These are phyloP conservation scores for Fusarium palustre DNA, from an alignment of 2,329 filamentous ascomycete species.

Conservation along the genomic window DNA sequence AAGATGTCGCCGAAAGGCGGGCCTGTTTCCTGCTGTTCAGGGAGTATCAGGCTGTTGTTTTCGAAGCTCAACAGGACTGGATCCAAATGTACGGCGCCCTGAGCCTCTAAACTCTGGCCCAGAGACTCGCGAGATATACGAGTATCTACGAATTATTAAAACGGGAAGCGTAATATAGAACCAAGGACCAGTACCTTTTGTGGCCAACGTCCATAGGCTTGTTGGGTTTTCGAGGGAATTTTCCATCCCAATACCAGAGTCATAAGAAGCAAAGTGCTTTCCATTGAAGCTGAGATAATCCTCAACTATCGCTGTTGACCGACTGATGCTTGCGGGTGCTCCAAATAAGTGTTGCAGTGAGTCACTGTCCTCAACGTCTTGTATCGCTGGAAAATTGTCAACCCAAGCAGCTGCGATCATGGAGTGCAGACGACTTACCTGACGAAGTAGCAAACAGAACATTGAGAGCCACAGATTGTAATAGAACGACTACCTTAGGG, in stretches of 20 bases:
- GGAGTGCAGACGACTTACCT: slow-evolving; percentile 17
- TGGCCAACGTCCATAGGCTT: slow-evolving; percentile 31
- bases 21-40: neutral
- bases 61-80: neutral
- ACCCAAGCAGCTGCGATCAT: neutral
- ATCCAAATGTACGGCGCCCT: neutral
- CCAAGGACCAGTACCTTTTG: slow-evolving; percentile 26
- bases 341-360: slow-evolving; percentile 7
- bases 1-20: neutral
- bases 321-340: slow-evolving; percentile 18
- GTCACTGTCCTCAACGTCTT: slow-evolving; percentile 31
- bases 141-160: neutral
- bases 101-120: neutral
- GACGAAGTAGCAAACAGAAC: slow-evolving; percentile 29
- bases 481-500: slow-evolving; percentile 29
- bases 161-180: neutral
- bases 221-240: slow-evolving; percentile 6
- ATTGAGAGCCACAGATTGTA: slow-evolving; percentile 43
- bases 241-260: slow-evolving; percentile 40
- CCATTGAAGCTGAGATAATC: slow-evolving; percentile 36
- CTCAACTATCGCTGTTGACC: slow-evolving; percentile 35
- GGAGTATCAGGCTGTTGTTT: neutral
- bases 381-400: slow-evolving; percentile 31
- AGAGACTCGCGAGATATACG: neutral
- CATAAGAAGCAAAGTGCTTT: slow-evolving; percentile 27